A percentile compares a stretch with the other conserved stretches of the same genome.
phyloP scores from a whole-genome alignment of 2,329 filamentous ascomycete genomes.

The Corniculantispora saksenae region DNA sequence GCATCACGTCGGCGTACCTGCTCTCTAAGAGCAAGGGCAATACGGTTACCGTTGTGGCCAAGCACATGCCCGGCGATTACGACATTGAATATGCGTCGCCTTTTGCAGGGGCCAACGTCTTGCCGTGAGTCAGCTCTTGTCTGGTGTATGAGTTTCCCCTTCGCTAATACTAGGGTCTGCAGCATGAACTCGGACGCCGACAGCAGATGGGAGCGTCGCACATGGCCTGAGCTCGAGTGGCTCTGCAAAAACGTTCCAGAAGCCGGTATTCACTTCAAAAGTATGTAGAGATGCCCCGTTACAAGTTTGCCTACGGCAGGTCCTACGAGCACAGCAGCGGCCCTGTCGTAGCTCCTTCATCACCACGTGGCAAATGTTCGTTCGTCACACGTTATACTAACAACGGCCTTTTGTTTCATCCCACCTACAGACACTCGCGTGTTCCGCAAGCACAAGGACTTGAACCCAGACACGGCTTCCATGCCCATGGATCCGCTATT shows the following conservation, averaged over 20 bases:
- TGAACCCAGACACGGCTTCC: constrained; percentile 30
- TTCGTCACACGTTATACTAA: constrained; percentile 7
- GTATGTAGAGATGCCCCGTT: constrained; percentile 36
- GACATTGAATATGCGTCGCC: constrained; percentile 88
- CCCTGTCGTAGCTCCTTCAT: constrained; percentile 1
- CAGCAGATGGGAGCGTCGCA: constrained; percentile 61
- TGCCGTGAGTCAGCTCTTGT: constrained; percentile 57
- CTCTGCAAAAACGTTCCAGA: constrained; percentile 68
- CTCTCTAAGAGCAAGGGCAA: constrained; percentile 47
- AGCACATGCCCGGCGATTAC: constrained; percentile 93
- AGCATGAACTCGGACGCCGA: constrained; percentile 47
- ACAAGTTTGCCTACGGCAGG: background rate
- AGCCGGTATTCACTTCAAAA: constrained; percentile 78
- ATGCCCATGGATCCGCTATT: constrained; percentile 68
- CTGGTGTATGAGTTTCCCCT: background rate
- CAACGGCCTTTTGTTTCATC: constrained; percentile 9
- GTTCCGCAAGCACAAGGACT: constrained; percentile 64
- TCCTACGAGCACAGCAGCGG: background rate
- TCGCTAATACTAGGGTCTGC: background rate
- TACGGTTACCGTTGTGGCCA: constrained; percentile 70
- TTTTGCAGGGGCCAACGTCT: constrained; percentile 81
- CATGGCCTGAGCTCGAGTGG: constrained; percentile 63
- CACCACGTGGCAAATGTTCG: constrained; percentile 4
- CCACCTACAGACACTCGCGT: constrained; percentile 47
- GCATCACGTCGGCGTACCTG: constrained; percentile 52